Evolutionary conservation across 768 basidiomycete genomes (phyloP).

Genomic region (Lactarius quietus): DNA sequence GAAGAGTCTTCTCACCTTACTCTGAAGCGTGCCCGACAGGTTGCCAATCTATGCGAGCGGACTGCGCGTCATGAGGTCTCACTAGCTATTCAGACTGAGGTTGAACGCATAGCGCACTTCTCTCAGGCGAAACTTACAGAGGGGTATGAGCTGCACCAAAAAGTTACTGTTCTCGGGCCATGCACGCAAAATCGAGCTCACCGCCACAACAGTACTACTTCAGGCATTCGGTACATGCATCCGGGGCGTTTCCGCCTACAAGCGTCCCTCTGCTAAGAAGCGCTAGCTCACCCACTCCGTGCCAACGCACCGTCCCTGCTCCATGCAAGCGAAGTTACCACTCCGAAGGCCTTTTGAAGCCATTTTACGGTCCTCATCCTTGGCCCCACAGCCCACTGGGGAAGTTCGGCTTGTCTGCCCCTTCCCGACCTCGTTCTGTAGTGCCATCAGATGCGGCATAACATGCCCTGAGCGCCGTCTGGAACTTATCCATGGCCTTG

Average conservation of each 20-base stretch:
- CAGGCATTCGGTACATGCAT: neutral
- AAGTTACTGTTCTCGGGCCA: neutral
- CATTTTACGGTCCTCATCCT: neutral
- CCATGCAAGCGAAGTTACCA: neutral
- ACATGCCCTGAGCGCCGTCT: neutral
- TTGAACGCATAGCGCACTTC: too few species aligned
- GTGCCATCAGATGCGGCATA: neutral
- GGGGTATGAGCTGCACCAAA: neutral
- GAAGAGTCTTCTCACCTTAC: too few species aligned
- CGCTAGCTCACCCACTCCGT: too few species aligned
- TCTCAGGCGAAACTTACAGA: too few species aligned
- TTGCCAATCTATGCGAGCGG: too few species aligned
- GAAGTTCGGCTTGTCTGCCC: neutral
- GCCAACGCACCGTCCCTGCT: neutral
- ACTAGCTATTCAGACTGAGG: too few species aligned
- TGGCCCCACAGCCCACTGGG: neutral
- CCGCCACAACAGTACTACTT: neutral
- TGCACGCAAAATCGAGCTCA: neutral
- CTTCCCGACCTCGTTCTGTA: neutral
- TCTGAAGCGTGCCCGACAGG: too few species aligned
- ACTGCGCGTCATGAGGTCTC: too few species aligned
- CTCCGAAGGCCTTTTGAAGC: neutral
- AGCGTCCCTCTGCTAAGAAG: neutral
- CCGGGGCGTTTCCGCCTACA: neutral
- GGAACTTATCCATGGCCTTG: constrained; percentile 5